These are phyloP conservation scores for Curvularia lunata DNA, from an alignment of 2,329 filamentous ascomycete species.

Conservation along the genomic window DNA sequence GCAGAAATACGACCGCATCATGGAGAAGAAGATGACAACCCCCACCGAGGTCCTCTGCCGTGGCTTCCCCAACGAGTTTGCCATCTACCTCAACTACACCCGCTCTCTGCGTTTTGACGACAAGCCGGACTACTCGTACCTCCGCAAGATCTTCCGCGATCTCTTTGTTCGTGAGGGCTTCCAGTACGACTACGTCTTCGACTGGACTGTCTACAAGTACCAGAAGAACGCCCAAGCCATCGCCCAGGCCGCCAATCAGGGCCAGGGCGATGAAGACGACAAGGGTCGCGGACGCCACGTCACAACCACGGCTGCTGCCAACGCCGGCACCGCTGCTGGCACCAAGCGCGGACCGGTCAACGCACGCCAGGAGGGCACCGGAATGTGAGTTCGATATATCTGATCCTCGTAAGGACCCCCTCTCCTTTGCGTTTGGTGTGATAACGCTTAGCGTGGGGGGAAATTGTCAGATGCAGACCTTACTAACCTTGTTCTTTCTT, in stretches of 20 bases:
- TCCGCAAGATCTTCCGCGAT: slow-evolving; percentile 99
- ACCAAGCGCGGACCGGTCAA: slow-evolving; percentile 74
- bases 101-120: slow-evolving; percentile 98
- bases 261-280: slow-evolving; percentile 74
- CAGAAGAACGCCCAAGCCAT: slow-evolving; percentile 98
- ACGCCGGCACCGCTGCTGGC: slow-evolving; percentile 66
- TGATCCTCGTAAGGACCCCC: slow-evolving; percentile 87
- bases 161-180: slow-evolving; percentile 98
- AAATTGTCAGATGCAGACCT: slow-evolving; percentile 55
- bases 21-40: slow-evolving; percentile 99
- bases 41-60: slow-evolving; percentile 98
- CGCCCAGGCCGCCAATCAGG: slow-evolving; percentile 75
- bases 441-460: slow-evolving; percentile 75
- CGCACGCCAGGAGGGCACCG: slow-evolving; percentile 83
- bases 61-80: slow-evolving; percentile 98
- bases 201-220: slow-evolving; percentile 99
- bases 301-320: slow-evolving; percentile 69
- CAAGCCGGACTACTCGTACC: slow-evolving; percentile 99
- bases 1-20: slow-evolving; percentile 99
- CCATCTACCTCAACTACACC: slow-evolving; percentile 99
- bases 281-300: slow-evolving; percentile 66
- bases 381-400: slow-evolving; percentile 90
- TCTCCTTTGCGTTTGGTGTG: slow-evolving; percentile 84
- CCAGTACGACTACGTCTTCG: slow-evolving; percentile 99
- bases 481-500: slow-evolving; percentile 53